Conservation (phyloP, 192 early-diverging fungal genomes). For the Mortierella antarctica region DNA sequence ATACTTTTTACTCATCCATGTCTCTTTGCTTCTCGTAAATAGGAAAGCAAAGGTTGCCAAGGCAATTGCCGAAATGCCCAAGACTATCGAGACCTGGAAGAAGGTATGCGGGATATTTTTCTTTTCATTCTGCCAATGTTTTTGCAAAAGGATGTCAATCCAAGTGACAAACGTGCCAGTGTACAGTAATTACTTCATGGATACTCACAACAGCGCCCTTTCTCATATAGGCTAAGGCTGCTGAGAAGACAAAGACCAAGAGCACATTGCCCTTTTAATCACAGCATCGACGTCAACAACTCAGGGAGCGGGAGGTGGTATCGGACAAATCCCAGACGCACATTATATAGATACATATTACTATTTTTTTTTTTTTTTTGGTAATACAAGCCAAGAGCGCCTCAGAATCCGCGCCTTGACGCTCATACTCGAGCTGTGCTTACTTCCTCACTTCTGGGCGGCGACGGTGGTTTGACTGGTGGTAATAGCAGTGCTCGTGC, state of each 20-base stretch:
- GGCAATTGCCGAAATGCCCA: slow-evolving; percentile 58
- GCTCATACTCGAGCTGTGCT: no score
- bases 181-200: not conserved
- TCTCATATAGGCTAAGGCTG: slow-evolving; percentile 36
- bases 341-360: no score
- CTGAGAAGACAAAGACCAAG: slow-evolving; percentile 49
- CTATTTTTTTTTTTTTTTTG: no score
- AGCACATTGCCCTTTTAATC: slow-evolving; percentile 50
- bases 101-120: slow-evolving; percentile 23
- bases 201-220: not conserved
- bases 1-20: not conserved
- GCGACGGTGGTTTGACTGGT: no score
- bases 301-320: no score
- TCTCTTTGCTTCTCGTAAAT: slow-evolving; percentile 1
- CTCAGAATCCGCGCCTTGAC: no score
- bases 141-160: not conserved
- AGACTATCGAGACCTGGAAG: slow-evolving; percentile 57
- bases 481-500: no score
- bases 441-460: no score
- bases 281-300: not conserved
- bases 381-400: no score
- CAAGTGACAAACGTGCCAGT: not conserved
- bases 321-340: no score
- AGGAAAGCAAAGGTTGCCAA: slow-evolving; percentile 56
- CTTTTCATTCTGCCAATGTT: not conserved